Evolutionary conservation across 768 basidiomycete species (phyloP).

Genomic region (Amanita exitialis): DNA sequence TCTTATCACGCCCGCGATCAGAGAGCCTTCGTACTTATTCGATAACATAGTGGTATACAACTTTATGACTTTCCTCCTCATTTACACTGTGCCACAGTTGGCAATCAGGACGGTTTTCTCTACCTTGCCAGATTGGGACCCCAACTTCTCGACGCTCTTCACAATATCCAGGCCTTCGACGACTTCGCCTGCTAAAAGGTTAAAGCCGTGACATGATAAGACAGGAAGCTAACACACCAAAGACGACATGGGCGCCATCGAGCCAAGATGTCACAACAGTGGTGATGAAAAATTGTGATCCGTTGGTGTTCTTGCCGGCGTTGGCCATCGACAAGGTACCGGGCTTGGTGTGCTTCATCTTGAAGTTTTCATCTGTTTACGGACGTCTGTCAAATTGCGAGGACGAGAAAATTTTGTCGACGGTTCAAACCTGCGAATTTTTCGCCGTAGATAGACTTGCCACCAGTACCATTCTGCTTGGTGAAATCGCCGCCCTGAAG

Average conservation of each 20-base stretch:
- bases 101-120: conserved; percentile 40
- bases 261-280: conserved; percentile 73
- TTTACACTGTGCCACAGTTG: conserved; percentile 39
- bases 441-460: conserved; percentile 69
- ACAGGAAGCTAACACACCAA: conserved; percentile 38
- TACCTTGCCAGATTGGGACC: conserved; percentile 29
- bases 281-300: conserved; percentile 85
- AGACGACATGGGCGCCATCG: conserved; percentile 79
- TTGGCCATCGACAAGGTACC: conserved; percentile 77
- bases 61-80: not conserved
- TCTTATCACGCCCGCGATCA: too few species aligned
- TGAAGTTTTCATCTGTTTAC: conserved; percentile 76
- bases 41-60: not conserved
- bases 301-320: conserved; percentile 75
- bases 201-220: conserved; percentile 1
- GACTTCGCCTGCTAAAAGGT: conserved; percentile 41
- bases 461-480: conserved; percentile 57
- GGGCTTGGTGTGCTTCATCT: conserved; percentile 60
- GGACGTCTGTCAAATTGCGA: not conserved
- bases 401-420: not conserved
- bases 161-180: conserved; percentile 52
- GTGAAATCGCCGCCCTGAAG: conserved; percentile 90
- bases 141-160: conserved; percentile 30
- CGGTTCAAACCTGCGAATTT: conserved; percentile 46
- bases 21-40: too few species aligned